These are phyloP conservation scores for Cornus controversa DNA, from an alignment of 148 eudicot species.

Conservation along the genomic window DNA sequence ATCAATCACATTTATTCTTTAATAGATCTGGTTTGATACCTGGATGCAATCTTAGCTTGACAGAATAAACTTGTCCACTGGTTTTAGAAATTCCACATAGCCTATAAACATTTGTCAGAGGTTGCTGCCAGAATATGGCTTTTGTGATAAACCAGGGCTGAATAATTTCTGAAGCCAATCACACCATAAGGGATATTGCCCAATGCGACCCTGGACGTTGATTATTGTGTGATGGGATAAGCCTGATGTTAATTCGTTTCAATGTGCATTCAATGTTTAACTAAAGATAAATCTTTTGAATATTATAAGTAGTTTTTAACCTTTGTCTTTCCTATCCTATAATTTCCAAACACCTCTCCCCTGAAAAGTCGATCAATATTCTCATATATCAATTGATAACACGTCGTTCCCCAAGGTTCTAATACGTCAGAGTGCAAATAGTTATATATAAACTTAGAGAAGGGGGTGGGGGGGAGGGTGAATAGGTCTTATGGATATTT, in stretches of 20 bases:
- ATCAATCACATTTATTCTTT: background rate
- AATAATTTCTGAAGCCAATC: background rate
- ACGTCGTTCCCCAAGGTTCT: no score
- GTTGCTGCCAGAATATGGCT: background rate
- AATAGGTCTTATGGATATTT: no score
- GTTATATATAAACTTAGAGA: no score
- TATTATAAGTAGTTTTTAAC: background rate
- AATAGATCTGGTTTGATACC: background rate
- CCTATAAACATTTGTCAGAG: background rate
- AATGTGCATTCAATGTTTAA: background rate
- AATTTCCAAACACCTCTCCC: background rate
- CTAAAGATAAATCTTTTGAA: background rate
- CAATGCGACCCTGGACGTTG: background rate
- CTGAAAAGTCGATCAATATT: no score
- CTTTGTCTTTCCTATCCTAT: background rate
- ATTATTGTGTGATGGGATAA: background rate
- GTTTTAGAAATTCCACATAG: background rate
- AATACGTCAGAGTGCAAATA: no score
- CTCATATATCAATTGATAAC: no score
- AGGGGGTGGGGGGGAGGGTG: no score
- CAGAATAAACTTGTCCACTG: background rate
- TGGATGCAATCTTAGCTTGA: background rate
- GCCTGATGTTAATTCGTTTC: background rate
- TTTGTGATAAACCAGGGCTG: background rate
- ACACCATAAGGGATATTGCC: background rate